Evolutionary conservation across 441 rosid species (phyloP).

Genomic region (Iberis amara): DNA sequence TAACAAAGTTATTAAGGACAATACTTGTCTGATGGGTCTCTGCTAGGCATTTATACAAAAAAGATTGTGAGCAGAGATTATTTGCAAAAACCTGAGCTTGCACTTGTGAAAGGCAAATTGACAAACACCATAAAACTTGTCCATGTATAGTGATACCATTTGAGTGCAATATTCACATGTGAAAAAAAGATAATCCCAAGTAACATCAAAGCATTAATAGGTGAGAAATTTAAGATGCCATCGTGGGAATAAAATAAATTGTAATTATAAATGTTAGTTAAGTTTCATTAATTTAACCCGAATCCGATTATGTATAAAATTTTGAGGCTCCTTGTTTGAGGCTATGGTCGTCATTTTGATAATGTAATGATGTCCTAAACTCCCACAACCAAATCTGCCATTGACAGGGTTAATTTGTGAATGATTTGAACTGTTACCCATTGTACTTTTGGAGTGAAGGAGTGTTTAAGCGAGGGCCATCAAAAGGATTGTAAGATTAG

Average conservation of each 20-base stretch:
- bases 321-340: no score
- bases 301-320: no score
- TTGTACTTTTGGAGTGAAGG: slow-evolving; percentile 91
- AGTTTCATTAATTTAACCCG: no score
- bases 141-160: slow-evolving; percentile 94
- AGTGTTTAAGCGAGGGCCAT: slow-evolving; percentile 73
- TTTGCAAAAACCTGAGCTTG: slow-evolving; percentile 93
- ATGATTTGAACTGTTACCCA: slow-evolving; percentile 40
- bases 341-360: no score
- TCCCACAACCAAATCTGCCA: background rate
- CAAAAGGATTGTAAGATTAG: slow-evolving; percentile 74
- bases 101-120: slow-evolving; percentile 93
- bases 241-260: no score
- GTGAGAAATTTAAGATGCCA: no score
- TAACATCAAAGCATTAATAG: no score
- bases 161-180: no score
- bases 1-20: background rate
- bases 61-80: slow-evolving; percentile 95
- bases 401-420: background rate
- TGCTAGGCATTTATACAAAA: slow-evolving; percentile 97
- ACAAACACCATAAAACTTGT: slow-evolving; percentile 98
- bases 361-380: no score
- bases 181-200: no score
- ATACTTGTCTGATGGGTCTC: slow-evolving; percentile 99
- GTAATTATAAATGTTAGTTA: no score